Evolutionary conservation across 208 protist genomes (phyloP), one percentile per base, ranked within the genome.

Genomic region (Herpetomonas tarakana): DNA sequence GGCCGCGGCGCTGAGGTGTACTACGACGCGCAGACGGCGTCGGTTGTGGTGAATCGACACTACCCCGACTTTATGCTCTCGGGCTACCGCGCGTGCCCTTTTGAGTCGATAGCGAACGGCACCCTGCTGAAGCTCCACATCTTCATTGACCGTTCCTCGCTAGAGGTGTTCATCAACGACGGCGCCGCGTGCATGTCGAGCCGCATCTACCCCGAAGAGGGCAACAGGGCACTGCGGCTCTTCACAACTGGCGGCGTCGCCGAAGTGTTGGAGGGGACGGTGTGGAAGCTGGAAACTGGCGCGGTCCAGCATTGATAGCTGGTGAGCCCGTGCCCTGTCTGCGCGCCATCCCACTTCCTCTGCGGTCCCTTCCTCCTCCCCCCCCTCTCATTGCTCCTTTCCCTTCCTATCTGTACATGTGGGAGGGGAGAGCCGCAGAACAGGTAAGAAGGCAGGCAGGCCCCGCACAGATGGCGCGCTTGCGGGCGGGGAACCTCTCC

Each of bases 131-230:
- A 39, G n/a, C 55, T 85, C 52, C 78, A 58, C 61, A 47, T 81
- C n/a, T 85, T 69, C 51, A 51, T 85, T 28, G 78, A 85, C 58
- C 65, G 64, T 38, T 79, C 74, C 22, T 78, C 74, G 28, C 67
- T 85, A 12, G 78, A 85, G 62, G 78, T 85, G 63, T 85, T 85
- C 21, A 70, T 81, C 45, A 74, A 85, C 62, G 46, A 72, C 25
- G 78, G 78, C 45, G 69, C 78, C 50, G 62, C 18, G 26, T 41
- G 35, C n/a, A 71, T 85, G 35, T 71, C 69, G 18, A 64, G 66
- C 0, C 78, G 78, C 55, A 45, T 85, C n/a, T 85, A 79, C 49
- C 78, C 78, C 19, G 58, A 44, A 11, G 61, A 68, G 27, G 55
- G 60, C 29, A 74, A 81, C 29, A 64, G 66, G 19, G 45, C 63